Base-by-base conservation (phyloP, 352 stramenopile species). In the Phytophthora ohioensis region DNA sequence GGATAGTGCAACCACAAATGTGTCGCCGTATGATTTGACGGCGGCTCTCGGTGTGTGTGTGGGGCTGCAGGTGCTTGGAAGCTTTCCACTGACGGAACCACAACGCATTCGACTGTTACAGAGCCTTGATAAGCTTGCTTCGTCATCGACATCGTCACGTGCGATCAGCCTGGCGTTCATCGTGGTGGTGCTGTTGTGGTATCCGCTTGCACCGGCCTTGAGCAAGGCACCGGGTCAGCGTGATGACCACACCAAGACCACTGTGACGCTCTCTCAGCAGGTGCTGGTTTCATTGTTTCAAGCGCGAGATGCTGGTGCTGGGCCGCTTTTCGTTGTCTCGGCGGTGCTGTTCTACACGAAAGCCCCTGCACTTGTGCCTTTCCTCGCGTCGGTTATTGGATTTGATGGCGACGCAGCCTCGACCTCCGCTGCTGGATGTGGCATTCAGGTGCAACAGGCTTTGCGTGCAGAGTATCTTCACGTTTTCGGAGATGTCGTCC, bases 261-360 rank as follows among this genome's bases (percentile, higher is more conserved):
- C 85, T 3, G 69, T 88, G 13, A 71, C 73, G 36, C 67, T 91
- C n/a, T 83, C 84, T 12, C 82, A 92, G 66, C 82, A 92, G 75
- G 79, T 76, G 21, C 63, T 91, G 6, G 77, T 80, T 32, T 75
- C 81, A 30, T 55, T 91, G 12, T 92, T 90, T 61, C 70, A 76
- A 54, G 68, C 59, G 9, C 47, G 59, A 72, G 67, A 75, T 45
- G 79, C 82, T 56, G 66, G 69, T 1, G 75, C 78, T 15, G 81
- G 84, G 17, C 81, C 84, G 45, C 73, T 91, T 10, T 85, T 92
- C 10, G 78, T 92, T 1, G 73, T 92, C 13, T 87, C 80, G 17
- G 79, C 84, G 0, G 83, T 92, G 42, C 64, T 91, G 15, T 81
- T 92, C 49, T 92, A 91, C 69, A 92, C 84, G 12, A 91, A 91